A percentile compares a stretch with the other conserved stretches of the same genome.
phyloP scores from a whole-genome alignment of 2,329 filamentous ascomycete species.

The Chaetothyriales sp. region DNA sequence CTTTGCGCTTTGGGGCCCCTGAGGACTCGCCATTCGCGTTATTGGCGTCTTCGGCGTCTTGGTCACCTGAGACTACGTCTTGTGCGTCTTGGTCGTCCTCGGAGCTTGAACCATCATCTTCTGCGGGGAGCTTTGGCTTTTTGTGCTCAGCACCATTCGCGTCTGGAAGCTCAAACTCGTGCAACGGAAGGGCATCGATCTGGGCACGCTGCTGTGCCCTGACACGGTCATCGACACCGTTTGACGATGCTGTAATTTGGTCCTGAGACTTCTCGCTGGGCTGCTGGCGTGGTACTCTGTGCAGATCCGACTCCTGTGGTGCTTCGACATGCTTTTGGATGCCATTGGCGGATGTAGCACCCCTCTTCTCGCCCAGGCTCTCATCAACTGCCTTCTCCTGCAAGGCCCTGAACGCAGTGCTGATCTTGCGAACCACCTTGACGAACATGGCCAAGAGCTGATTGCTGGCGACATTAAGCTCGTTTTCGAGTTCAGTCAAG shows the following conservation, averaged over 20 bases:
- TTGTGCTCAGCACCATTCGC: neutral
- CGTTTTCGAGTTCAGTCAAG: constrained; percentile 64
- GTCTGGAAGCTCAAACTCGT: constrained; percentile 43
- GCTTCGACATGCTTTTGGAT: neutral
- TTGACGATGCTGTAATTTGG: constrained; percentile 47
- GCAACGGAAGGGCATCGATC: constrained; percentile 79
- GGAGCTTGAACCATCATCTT: constrained; percentile 23
- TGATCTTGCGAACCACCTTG: constrained; percentile 84
- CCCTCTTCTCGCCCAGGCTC: constrained; percentile 45
- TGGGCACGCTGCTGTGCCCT: constrained; percentile 71
- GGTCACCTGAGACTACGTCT: constrained; percentile 39
- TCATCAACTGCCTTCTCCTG: constrained; percentile 61
- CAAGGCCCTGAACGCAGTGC: constrained; percentile 59
- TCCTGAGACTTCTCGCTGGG: constrained; percentile 51
- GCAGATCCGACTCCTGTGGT: constrained; percentile 1
- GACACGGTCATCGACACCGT: constrained; percentile 24
- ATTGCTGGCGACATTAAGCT: constrained; percentile 57
- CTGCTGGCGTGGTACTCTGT: constrained; percentile 46
- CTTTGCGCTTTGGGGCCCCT: constrained; percentile 45
- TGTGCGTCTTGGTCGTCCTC: constrained; percentile 37
- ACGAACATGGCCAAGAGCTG: constrained; percentile 95
- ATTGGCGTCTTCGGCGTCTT: neutral
- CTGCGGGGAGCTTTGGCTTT: neutral
- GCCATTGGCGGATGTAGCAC: constrained; percentile 28
- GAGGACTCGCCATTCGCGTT: neutral